Conservation (phyloP, 495 filamentous ascomycete genomes). For the Bacidia gigantensis region DNA sequence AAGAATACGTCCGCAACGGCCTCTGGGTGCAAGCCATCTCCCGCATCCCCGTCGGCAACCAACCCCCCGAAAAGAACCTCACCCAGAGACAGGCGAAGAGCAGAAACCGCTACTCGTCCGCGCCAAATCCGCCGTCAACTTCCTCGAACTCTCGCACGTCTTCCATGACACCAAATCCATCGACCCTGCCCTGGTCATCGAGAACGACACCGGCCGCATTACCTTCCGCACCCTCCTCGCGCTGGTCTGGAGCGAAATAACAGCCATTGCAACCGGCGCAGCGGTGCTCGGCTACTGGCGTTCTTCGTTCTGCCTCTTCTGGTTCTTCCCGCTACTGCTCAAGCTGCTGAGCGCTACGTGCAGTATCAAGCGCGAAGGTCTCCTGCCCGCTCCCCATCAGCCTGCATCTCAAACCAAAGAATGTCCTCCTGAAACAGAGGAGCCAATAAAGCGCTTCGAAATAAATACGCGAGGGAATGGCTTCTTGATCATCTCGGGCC, state of each 20-base stretch:
- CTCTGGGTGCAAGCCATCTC: slow-evolving; percentile 7
- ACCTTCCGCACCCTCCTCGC: background rate
- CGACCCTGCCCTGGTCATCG: background rate
- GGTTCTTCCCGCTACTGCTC: slow-evolving; percentile 5
- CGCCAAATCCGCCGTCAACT: background rate
- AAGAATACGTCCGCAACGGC: slow-evolving; percentile 9
- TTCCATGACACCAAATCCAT: background rate
- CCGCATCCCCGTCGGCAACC: background rate
- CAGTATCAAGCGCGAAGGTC: slow-evolving; percentile 1
- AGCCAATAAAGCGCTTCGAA: slow-evolving; percentile 6
- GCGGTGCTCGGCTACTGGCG: background rate
- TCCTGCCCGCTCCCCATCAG: too few species aligned
- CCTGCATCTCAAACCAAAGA: background rate
- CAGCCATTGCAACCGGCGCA: background rate
- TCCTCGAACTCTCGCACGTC: background rate
- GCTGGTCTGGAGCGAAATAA: background rate
- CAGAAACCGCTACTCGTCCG: background rate
- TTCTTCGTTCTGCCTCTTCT: slow-evolving; percentile 2
- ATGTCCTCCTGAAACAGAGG: background rate
- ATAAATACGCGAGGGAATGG: slow-evolving; percentile 7
- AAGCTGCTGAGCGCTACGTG: slow-evolving; percentile 8
- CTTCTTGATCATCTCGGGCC: slow-evolving; percentile 12
- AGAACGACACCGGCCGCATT: background rate
- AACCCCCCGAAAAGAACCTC: background rate
- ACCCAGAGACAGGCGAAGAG: background rate